Percentiles rank a stretch among this genome's conserved stretches.
Conservation (phyloP, 352 stramenopile species). For the Aphanomyces stellatus region DNA sequence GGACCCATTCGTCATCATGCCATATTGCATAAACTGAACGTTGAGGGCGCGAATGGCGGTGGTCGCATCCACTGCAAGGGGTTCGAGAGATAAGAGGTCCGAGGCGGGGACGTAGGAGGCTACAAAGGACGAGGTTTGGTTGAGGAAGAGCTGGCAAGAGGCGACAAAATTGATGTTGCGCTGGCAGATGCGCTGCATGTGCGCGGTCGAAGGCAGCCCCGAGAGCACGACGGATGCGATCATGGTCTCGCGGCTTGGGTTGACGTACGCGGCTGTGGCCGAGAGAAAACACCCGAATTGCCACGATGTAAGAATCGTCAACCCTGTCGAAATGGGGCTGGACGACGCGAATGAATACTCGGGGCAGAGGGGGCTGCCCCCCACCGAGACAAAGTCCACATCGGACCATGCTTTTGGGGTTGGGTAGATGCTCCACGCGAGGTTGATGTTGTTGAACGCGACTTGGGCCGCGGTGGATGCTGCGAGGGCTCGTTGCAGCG, state of each 20-base stretch:
- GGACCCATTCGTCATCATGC: not conserved
- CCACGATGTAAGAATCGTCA: not conserved
- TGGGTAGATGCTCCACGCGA: not conserved
- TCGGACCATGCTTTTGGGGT: not conserved
- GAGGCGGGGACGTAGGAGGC: not conserved
- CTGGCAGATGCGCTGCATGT: not conserved
- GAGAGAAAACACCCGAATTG: not conserved
- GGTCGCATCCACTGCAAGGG: not conserved
- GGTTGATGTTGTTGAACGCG: not conserved
- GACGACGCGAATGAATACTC: not conserved
- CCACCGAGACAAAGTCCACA: not conserved
- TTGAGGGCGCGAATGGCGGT: not conserved
- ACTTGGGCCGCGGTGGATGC: not conserved
- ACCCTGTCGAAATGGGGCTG: not conserved
- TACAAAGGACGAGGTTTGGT: not conserved
- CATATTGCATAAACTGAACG: not conserved
- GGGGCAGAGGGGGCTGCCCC: not conserved
- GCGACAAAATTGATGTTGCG: not conserved
- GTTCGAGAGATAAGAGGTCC: not conserved
- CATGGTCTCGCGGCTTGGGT: not conserved
- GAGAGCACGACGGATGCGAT: not conserved
- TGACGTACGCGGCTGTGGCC: not conserved
- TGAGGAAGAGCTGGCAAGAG: not conserved
- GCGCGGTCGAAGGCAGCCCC: not conserved
- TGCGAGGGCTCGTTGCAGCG: not conserved